Base-by-base conservation (phyloP, 2,329 filamentous ascomycete species). In the Colletotrichum sp. region DNA sequence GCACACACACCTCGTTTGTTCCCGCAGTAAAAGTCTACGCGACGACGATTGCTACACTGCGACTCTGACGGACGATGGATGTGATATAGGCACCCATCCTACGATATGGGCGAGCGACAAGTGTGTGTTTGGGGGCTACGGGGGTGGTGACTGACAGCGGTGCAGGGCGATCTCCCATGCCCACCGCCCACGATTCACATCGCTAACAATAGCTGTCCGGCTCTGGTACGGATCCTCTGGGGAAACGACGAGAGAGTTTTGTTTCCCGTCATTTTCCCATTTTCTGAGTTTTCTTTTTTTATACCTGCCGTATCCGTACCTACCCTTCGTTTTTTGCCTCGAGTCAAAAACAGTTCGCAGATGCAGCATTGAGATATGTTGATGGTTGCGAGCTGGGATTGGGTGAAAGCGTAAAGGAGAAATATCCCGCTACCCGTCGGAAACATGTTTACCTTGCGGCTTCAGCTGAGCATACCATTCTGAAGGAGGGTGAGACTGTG, bases 331-430 rank as follows among this genome's bases (percentile, higher is more conserved):
- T 22, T 52, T 22, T 25, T 11, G 39, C 44, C 44, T 52, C 44
- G 52, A 75, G 39, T 55, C 30, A 63, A 75, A 39, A 55, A n/a
- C 36, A 55, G 69, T 75, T 72, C 63, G 62, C 52, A 71, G 44
- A 34, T 39, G 22, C 32, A 44, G 59, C 30, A n/a, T 11, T 44
- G 44, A 57, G n/a, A 39, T 22, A 25, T 27, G 36, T 25, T 52
- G 55, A 57, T 13, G 66, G 36, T 49, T n/a, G 22, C 25, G 34
- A 34, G 72, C 44, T 36, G 67, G 72, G 72, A 71, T 71, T 16
- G 19, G 12, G 6, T n/a, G 25, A 75, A 68, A 75, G 72, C 30
- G 62, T 63, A 68, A 75, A 63, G 44, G 44, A 52, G 12, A 8
- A 55, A 30, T 29, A 19, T 72, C 29, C 72, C 57, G 72, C 62